These are phyloP conservation scores for Xylariaceae sp. DNA, from an alignment of 2,329 filamentous ascomycete species.

Conservation along the genomic window DNA sequence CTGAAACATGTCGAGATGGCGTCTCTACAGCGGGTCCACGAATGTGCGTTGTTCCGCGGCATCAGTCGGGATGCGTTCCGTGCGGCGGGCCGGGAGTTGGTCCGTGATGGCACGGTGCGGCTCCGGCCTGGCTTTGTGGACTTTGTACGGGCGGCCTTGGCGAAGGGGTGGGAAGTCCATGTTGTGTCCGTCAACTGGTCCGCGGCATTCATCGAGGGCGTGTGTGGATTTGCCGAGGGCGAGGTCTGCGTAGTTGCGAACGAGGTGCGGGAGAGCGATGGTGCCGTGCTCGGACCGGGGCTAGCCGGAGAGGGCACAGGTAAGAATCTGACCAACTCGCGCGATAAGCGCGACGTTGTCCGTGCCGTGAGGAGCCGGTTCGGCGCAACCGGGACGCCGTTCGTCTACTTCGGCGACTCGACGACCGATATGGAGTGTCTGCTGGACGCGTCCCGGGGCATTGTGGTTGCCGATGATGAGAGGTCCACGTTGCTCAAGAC, in stretches of 20 bases:
- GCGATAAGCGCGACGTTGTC: slow-evolving; percentile 44
- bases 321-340: slow-evolving; percentile 36
- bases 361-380: slow-evolving; percentile 26
- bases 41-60: slow-evolving; percentile 41
- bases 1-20: slow-evolving; percentile 41
- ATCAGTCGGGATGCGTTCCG: slow-evolving; percentile 33
- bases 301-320: neutral
- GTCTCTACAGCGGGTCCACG: slow-evolving; percentile 42
- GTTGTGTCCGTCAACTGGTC: slow-evolving; percentile 52
- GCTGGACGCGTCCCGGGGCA: slow-evolving; percentile 37
- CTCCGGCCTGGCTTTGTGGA: slow-evolving; percentile 39
- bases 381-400: slow-evolving; percentile 19
- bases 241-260: slow-evolving; percentile 41
- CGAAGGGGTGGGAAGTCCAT: slow-evolving; percentile 36
- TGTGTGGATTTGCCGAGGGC: slow-evolving; percentile 31
- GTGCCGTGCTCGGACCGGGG: slow-evolving; percentile 37
- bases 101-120: slow-evolving; percentile 31
- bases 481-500: slow-evolving; percentile 27
- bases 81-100: slow-evolving; percentile 37
- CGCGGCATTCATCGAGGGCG: slow-evolving; percentile 42
- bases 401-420: slow-evolving; percentile 56
- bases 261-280: slow-evolving; percentile 35
- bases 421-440: slow-evolving; percentile 53
- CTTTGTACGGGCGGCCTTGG: slow-evolving; percentile 22
- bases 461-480: slow-evolving; percentile 42